Evolutionary conservation across 805 yeast species (phyloP), one percentile per base, ranked within the genome.

Genomic region (Maudiozyma turicensis): DNA sequence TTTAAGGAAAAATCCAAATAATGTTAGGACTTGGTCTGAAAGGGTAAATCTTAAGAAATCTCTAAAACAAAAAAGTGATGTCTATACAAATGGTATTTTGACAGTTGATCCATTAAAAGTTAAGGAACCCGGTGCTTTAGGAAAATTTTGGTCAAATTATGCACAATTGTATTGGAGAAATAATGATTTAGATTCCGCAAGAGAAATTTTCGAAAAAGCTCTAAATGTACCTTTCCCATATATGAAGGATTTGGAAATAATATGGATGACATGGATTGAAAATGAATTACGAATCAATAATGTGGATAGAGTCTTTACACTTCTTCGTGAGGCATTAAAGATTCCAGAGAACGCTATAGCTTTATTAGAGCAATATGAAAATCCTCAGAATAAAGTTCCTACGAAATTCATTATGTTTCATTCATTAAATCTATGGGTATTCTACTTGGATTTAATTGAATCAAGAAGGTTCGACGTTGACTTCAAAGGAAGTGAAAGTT

Each of bases 211-310:
- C 48, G 77, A 79, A 37, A 81, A 81, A 45, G 82, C 91, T 0
- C 69, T 79, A 1, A 79, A 80, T 48, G 90, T 89, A 0, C 90
- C 89, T 6, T 88, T 75, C 65, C 73, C 69, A 29, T 66, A 73
- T 13, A 66, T 79, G 0, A 76, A 77, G 26, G 96, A 88, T 51
- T 65, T 88, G 20, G 85, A 82, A 2, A 75, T 74, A 3, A 63
- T 90, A 6, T 86, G 88, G 76, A 68, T 78, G n/a, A 75, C 73
- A 14, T 90, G 96, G 96, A 72, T 84, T 6, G 84, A 84, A 49
- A 67, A 78, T 65, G 84, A 82, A 51, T 57, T 85, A 32, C 81
- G 81, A 49, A 56, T 83, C 32, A 65, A 68, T 14, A 72, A 80
- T 47, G 63, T 78, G 20, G 76, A 72, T 1, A 64, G 63, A 15